phyloP scores from a whole-genome alignment of 1,284 basidiomycete genomes.

The Pseudozyma thailandica region DNA sequence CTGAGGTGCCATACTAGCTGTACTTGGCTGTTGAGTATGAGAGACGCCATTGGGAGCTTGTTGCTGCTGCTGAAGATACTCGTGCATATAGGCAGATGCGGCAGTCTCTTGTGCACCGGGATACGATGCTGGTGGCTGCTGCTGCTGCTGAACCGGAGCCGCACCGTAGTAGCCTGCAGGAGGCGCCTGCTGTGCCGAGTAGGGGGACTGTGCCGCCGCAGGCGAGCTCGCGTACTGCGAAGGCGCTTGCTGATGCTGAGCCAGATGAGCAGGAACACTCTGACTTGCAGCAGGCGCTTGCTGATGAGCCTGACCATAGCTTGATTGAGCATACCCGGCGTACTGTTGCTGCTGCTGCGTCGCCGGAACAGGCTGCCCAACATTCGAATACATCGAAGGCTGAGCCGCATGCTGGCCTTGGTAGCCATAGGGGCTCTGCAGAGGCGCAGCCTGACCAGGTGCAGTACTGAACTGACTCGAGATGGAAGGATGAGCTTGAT shows the following conservation, averaged over 20 bases:
- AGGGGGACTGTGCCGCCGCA: constrained; percentile 21
- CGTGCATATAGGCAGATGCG: constrained; percentile 65
- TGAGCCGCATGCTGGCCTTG: constrained; percentile 41
- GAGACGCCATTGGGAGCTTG: constrained; percentile 39
- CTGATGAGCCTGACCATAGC: constrained; percentile 28
- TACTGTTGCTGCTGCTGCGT: constrained; percentile 32
- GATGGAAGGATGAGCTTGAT: constrained; percentile 53
- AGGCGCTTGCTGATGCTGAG: constrained; percentile 23
- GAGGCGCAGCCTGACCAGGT: constrained; percentile 12
- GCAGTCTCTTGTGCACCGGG: constrained; percentile 50
- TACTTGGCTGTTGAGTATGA: constrained; percentile 31
- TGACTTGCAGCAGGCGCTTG: constrained; percentile 34
- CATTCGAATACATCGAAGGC: constrained; percentile 40
- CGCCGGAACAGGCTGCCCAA: constrained; percentile 22
- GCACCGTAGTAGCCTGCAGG: constrained; percentile 58
- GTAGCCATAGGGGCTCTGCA: constrained; percentile 38
- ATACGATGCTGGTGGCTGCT: constrained; percentile 12
- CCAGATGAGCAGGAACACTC: constrained; percentile 39
- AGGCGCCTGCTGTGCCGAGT: constrained; percentile 30
- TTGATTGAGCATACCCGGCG: constrained; percentile 22
- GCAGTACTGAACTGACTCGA: constrained; percentile 54
- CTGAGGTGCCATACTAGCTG: constrained; percentile 21
- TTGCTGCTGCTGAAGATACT: constrained; percentile 63
- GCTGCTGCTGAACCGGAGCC: constrained; percentile 58
- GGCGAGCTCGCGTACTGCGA: constrained; percentile 29